These are phyloP conservation scores for Taxillus chinensis DNA, from an alignment of 164 flowering plant genomes.

Conservation along the genomic window DNA sequence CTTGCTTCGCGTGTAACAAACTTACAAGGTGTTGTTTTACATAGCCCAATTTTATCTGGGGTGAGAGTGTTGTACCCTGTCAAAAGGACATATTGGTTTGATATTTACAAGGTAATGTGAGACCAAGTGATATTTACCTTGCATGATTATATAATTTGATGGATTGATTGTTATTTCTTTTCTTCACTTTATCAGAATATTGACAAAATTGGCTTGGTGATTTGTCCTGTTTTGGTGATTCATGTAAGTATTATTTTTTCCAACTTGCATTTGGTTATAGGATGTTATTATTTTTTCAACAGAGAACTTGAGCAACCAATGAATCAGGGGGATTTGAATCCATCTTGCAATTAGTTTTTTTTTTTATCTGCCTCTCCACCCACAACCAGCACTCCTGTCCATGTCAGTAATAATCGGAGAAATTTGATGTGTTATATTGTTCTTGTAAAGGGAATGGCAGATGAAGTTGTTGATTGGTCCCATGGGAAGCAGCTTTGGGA, in stretches of 20 bases:
- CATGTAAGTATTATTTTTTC: slow-evolving; percentile 50
- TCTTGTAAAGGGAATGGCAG: slow-evolving; percentile 66
- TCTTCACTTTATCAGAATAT: slow-evolving; percentile 50
- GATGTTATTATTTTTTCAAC: no score
- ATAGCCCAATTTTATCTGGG: slow-evolving; percentile 91
- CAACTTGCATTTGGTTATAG: no score
- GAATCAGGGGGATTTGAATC: no score
- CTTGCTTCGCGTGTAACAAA: slow-evolving; percentile 67
- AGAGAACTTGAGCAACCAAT: no score
- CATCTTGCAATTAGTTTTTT: no score
- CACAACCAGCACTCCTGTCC: no score
- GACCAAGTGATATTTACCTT: neutral
- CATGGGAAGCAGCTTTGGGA: slow-evolving; percentile 92
- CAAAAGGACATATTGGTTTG: slow-evolving; percentile 84
- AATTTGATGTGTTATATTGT: neutral
- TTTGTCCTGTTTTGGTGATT: slow-evolving; percentile 78
- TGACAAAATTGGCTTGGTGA: slow-evolving; percentile 70
- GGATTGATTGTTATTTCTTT: neutral
- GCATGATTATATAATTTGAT: neutral
- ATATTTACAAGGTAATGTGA: slow-evolving; percentile 77
- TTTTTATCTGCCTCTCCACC: no score
- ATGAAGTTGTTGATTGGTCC: slow-evolving; percentile 85
- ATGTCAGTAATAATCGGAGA: no score
- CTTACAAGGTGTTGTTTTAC: slow-evolving; percentile 83
- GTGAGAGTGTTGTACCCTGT: slow-evolving; percentile 82